Conservation (phyloP, 441 rosid species). For the California macrophylla region DNA sequence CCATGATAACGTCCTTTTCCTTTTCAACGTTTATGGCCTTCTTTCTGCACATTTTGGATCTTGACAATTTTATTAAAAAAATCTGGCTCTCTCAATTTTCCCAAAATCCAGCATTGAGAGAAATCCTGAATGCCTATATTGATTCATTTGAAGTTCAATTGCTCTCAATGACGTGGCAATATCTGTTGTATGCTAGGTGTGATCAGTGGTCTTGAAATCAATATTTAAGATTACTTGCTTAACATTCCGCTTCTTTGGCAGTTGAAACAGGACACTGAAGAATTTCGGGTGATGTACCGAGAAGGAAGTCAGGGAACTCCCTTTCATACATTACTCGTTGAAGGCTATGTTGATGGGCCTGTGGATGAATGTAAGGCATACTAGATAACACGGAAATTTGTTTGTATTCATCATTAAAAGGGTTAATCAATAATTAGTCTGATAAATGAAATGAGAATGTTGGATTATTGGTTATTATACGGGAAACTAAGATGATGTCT, state of each 20-base stretch:
- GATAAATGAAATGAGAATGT: conserved; percentile 6
- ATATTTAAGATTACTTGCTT: not conserved
- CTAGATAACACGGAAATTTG: conserved; percentile 2
- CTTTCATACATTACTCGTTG: conserved; percentile 72
- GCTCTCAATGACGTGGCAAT: not conserved
- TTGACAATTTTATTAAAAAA: no score
- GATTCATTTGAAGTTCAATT: not conserved
- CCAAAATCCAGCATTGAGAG: not conserved
- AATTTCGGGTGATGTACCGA: conserved; percentile 86
- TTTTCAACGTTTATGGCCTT: not conserved
- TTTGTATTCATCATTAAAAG: conserved; percentile 12
- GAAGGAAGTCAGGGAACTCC: conserved; percentile 82
- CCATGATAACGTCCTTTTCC: not conserved
- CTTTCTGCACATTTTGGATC: not conserved
- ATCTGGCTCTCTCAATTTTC: not conserved
- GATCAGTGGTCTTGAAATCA: not conserved
- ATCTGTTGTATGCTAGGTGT: not conserved
- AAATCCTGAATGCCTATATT: not conserved
- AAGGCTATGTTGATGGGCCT: conserved; percentile 83
- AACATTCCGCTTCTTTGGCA: conserved; percentile 17
- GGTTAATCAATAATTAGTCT: conserved; percentile 1
- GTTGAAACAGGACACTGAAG: conserved; percentile 76
- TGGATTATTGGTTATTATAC: not conserved
- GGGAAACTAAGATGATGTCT: conserved; percentile 12
- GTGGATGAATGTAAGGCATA: conserved; percentile 61